A percentile compares a stretch with the other conserved stretches of the same genome.
These are phyloP conservation scores for Nepenthes gracilis DNA, from an alignment of 148 eudicot genomes.

Conservation along the genomic window DNA sequence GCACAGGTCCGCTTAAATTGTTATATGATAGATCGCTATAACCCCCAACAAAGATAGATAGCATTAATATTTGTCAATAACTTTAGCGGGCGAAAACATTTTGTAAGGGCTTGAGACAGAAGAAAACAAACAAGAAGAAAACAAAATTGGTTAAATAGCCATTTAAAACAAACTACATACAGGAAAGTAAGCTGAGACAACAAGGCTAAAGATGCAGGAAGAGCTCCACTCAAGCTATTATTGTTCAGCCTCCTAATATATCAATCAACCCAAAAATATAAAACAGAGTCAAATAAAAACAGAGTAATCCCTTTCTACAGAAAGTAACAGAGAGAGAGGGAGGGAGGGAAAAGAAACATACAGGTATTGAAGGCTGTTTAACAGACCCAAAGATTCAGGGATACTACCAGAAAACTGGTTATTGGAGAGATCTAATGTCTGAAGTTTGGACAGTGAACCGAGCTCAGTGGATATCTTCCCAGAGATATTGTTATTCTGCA, in stretches of 20 bases:
- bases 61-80: background rate
- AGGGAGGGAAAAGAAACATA: background rate
- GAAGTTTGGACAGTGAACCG: constrained; percentile 54
- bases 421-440: constrained; percentile 82
- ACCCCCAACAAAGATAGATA: constrained; percentile 8
- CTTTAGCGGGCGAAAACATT: background rate
- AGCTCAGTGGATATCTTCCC: constrained; percentile 73
- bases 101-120: constrained; percentile 8
- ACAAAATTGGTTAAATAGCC: background rate
- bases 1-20: constrained; percentile 93
- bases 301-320: background rate
- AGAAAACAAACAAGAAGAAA: constrained; percentile 20
- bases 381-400: constrained; percentile 50
- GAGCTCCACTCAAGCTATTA: constrained; percentile 68
- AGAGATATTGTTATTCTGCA: constrained; percentile 86
- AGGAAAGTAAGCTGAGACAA: constrained; percentile 80
- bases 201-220: constrained; percentile 62
- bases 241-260: constrained; percentile 73
- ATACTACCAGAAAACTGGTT: constrained; percentile 58
- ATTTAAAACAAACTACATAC: constrained; percentile 43
- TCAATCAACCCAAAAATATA: constrained; percentile 18
- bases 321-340: background rate
- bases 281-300: constrained; percentile 18
- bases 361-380: constrained; percentile 34
- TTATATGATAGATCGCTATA: constrained; percentile 91